Base-by-base conservation (phyloP, 2,329 filamentous ascomycete species). In the Ophiostoma tasmaniense region DNA sequence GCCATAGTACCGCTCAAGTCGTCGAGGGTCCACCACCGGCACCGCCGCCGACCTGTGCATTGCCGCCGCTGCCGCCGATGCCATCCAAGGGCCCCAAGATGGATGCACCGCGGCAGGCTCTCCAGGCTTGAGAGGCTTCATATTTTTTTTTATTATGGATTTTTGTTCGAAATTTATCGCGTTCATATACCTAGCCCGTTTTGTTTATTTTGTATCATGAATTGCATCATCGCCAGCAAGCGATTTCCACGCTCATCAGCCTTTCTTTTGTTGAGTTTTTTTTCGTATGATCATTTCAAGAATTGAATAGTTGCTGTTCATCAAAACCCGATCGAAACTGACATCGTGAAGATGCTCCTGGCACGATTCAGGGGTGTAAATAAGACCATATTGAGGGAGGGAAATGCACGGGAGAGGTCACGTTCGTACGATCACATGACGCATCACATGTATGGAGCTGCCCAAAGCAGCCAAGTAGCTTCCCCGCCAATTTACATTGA, bases 11-110 rank as follows among this genome's bases (percentile, higher is more conserved):
- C 13, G n/a, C 50, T 1, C 50, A 28, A 13, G n/a, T 62, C 13
- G 20, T 83, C 6, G 80, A 82, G 14, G 82, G 82, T 0, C 84
- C 84, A 37, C 84, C 84, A 1, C 84, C 81, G 20, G 82, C 79
- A 17, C 85, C 85, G 7, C 85, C 85, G 5, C 85, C 85, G 30
- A 85, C 78, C 13, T 81, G 81, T 72, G 84, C 84, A 17, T 78
- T 87, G 28, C 85, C 85, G 22, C 84, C 85, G 0, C 79, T 73
- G 14, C 72, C 72, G 2, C 39, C 67, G 7, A 35, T 59, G 52
- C 13, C 35, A 64, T 62, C 25, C 25, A 64, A 64, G 11, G 25
- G 14, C 11, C 25, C 55, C 17, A 28, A 30, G 25, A 7, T 61
- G 2, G 55, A 62, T 62, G 59, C 10, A 1, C 28, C 35, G 17